Base-by-base conservation (phyloP, 768 basidiomycete genomes). In the Lactarius pseudohatsudake region DNA sequence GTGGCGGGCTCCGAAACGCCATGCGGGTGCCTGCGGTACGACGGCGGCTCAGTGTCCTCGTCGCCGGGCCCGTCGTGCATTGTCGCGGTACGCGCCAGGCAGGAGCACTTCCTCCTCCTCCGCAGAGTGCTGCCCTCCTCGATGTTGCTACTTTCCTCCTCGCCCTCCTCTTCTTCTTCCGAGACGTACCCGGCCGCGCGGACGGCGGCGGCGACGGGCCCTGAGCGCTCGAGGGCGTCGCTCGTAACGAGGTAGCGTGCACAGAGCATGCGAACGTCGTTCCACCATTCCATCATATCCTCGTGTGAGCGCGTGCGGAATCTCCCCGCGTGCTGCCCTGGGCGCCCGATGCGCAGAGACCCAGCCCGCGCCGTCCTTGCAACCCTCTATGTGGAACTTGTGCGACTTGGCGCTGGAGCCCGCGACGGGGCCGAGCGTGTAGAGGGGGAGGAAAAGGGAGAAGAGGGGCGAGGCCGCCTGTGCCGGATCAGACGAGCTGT, bases 211-310 rank as follows among this genome's bases (percentile, higher is more conserved):
- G 90, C 92, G 32, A 98, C 90, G 0, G 94, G 94, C 2, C 96
- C 97, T 45, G 87, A 88, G 55, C 97, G 81, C 78, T 97, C 93
- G 78, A 98, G 91, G 75, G 87, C 84, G 79, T 98, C 97, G 70
- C 90, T 92, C 40, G 95, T 94, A 45, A 98, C 93, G 61, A 99
- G 83, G 75, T 97, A 98, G 68, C 94, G 78, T 28, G 95, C 94
- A 72, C 94, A 96, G 45, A 96, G 79, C 93, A 96, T 94, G 67
- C 92, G 79, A 47, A 96, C 82, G 75, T 98, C 97, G 74, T 98
- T 98, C 97, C 97, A 98, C 93, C 97, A 97, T 79, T 99, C 97
- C 94, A 98, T 94, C 93, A 98, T 94, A 71, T 98, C 96, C 69
- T 98, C 96, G 70, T 91, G 86, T 65, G 88, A 90, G 67, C 96